These are phyloP conservation scores for Retiboletus flavoniger DNA, from an alignment of 1,284 basidiomycete species.

Conservation along the genomic window DNA sequence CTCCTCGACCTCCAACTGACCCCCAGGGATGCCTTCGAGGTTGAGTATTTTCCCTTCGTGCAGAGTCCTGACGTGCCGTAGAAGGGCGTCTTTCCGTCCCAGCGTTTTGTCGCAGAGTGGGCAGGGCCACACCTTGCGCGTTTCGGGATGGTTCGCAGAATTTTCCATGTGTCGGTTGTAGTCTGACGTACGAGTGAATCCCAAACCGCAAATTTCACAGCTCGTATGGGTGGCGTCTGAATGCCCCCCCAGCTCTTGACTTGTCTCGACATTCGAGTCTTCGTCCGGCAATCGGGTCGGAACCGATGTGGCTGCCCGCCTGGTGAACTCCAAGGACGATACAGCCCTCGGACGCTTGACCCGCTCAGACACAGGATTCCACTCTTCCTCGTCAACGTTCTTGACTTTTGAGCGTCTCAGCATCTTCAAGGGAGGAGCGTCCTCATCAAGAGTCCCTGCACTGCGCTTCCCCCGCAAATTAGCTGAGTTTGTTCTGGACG, in stretches of 20 bases:
- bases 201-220: slow-evolving; percentile 19
- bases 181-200: slow-evolving; percentile 25
- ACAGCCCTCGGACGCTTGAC: slow-evolving; percentile 7
- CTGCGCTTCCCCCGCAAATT: slow-evolving; percentile 17
- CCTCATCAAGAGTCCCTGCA: slow-evolving; percentile 1
- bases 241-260: not conserved
- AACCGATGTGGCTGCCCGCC: not conserved
- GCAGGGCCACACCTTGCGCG: slow-evolving; percentile 30
- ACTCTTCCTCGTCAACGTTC: slow-evolving; percentile 29
- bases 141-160: slow-evolving; percentile 26
- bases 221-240: slow-evolving; percentile 6
- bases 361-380: slow-evolving; percentile 18
- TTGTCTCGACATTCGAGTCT: not conserved
- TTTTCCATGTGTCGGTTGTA: slow-evolving; percentile 27
- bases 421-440: not conserved
- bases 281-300: not conserved
- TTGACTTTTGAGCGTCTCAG: slow-evolving; percentile 15
- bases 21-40: slow-evolving; percentile 3
- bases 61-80: slow-evolving; percentile 22
- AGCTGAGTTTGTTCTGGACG: not conserved
- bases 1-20: not conserved
- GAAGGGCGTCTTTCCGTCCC: slow-evolving; percentile 27
- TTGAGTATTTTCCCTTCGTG: slow-evolving; percentile 8
- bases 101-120: slow-evolving; percentile 15
- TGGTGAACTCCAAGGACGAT: not conserved